Evolutionary conservation across 805 yeast species (phyloP), one percentile per base, ranked within the genome.

Genomic region (Candida methanosorbosa): DNA sequence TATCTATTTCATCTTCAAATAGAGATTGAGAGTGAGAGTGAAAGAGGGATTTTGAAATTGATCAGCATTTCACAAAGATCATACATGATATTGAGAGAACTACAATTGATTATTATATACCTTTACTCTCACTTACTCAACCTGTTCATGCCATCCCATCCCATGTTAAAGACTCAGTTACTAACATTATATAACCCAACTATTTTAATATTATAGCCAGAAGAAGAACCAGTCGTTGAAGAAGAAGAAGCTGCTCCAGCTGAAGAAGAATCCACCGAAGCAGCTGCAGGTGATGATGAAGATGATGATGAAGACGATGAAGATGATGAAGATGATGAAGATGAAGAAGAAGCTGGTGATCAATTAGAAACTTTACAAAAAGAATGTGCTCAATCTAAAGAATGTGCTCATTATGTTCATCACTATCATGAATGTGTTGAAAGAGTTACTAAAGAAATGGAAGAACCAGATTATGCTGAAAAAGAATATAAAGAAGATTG

Each of bases 401-500:
- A 74, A 34, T 82, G 94, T 64, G 69, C 78, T 49, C 77, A 77
- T 45, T 72, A 72, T 59, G 74, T 75, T 52, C 96, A 88, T 66
- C 97, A 88, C 66, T 87, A 81, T 66, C 78, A 82, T 43, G 96
- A 88, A 65, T 90, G 98, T 74, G 78, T 78, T 40, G 97, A 84
- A 66, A 86, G 97, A 70, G 97, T 90, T 45, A 78, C 92, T 45
- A 75, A 79, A 60, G 94, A 78, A 50, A 73, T 70, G 69, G 85
- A 87, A 66, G 88, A 84, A 56, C 81, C 74, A 48, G 94, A 69
- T 49, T 88, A 90, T 59, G 95, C 64, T 20, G 79, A 81, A 39
- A 74, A 72, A 52, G 78, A 70, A 9, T 71, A 85, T 72, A 90
- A 90, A 67, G 98, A 90, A 70, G 97, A 90, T 66, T 90, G 98